A percentile compares a stretch with the other conserved stretches of the same genome.
These are phyloP conservation scores for Dioscorea alata DNA, from an alignment of 106 monocot genomes.

Conservation along the genomic window DNA sequence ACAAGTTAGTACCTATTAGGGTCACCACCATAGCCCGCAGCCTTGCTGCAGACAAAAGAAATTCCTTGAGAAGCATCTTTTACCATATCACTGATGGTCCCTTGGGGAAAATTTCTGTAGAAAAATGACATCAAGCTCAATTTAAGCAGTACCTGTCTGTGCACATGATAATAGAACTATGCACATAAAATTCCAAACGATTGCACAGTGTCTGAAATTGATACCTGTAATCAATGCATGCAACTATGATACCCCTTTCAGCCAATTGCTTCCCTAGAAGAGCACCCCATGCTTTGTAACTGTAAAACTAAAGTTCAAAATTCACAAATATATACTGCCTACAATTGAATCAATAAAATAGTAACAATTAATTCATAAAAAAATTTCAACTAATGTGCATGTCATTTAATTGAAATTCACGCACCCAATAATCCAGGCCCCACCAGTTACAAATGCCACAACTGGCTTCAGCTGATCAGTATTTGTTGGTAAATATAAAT, in stretches of 20 bases:
- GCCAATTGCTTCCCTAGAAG: constrained; percentile 60
- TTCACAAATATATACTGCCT: not conserved
- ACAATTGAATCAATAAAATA: not conserved
- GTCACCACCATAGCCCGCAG: constrained; percentile 78
- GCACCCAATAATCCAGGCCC: constrained; percentile 99
- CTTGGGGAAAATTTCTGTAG: constrained; percentile 76
- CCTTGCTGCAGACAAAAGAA: constrained; percentile 85
- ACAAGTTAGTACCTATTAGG: constrained; percentile 44
- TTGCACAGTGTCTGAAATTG: no score
- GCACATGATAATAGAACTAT: no score
- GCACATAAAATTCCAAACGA: no score
- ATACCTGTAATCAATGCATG: constrained; percentile 79
- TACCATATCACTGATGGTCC: constrained; percentile 75
- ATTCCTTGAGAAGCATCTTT: constrained; percentile 84
- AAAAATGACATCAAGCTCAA: not conserved
- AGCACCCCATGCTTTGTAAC: constrained; percentile 85
- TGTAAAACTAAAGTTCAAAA: constrained; percentile 12
- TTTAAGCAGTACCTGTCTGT: no score
- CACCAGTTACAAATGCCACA: constrained; percentile 93
- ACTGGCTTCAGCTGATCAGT: constrained; percentile 55
- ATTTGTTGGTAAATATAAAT: constrained; percentile 75
- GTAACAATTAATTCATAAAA: not conserved
- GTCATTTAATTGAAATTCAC: constrained; percentile 12
- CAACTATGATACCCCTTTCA: constrained; percentile 75
- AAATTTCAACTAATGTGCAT: not conserved